These are phyloP conservation scores for Monilinia laxa DNA, from an alignment of 2,329 filamentous ascomycete genomes.

Conservation along the genomic window DNA sequence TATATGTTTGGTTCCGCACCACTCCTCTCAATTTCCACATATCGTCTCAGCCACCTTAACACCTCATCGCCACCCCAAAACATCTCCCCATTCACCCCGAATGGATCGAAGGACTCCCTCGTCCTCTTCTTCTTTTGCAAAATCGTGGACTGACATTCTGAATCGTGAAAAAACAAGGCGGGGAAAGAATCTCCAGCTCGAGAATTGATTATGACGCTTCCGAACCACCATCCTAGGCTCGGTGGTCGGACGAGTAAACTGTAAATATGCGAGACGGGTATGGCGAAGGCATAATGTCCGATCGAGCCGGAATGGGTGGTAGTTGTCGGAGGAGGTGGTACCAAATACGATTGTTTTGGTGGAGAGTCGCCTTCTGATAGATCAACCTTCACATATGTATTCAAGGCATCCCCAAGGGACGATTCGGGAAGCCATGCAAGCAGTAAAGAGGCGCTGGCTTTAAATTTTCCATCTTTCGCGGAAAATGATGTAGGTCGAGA, in stretches of 20 bases:
- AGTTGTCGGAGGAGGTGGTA: slow-evolving; percentile 85
- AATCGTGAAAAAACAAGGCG: slow-evolving; percentile 95
- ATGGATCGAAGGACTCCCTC: slow-evolving; percentile 84
- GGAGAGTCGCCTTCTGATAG: slow-evolving; percentile 77
- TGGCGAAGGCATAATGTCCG: slow-evolving; percentile 85
- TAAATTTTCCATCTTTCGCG: slow-evolving; percentile 46
- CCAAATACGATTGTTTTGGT: slow-evolving; percentile 83
- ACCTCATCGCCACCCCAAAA: slow-evolving; percentile 99
- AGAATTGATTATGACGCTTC: slow-evolving; percentile 90
- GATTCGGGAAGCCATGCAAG: slow-evolving; percentile 93
- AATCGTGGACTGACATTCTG: slow-evolving; percentile 93
- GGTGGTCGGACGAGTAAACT: slow-evolving; percentile 87
- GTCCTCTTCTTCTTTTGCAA: slow-evolving; percentile 86
- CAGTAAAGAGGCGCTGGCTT: slow-evolving; percentile 70
- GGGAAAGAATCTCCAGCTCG: slow-evolving; percentile 89
- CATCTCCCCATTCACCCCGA: slow-evolving; percentile 78
- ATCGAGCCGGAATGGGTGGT: slow-evolving; percentile 69
- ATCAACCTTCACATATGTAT: slow-evolving; percentile 94
- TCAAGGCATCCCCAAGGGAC: slow-evolving; percentile 78
- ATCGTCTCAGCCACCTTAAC: slow-evolving; percentile 82
- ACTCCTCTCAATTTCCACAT: slow-evolving; percentile 79
- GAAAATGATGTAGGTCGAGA: slow-evolving; percentile 35
- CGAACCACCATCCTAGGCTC: slow-evolving; percentile 97
- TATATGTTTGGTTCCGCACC: slow-evolving; percentile 88
- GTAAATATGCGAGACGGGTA: slow-evolving; percentile 88